These are phyloP conservation scores for Collybiopsis luxurians DNA, from an alignment of 768 basidiomycete genomes.

Conservation along the genomic window DNA sequence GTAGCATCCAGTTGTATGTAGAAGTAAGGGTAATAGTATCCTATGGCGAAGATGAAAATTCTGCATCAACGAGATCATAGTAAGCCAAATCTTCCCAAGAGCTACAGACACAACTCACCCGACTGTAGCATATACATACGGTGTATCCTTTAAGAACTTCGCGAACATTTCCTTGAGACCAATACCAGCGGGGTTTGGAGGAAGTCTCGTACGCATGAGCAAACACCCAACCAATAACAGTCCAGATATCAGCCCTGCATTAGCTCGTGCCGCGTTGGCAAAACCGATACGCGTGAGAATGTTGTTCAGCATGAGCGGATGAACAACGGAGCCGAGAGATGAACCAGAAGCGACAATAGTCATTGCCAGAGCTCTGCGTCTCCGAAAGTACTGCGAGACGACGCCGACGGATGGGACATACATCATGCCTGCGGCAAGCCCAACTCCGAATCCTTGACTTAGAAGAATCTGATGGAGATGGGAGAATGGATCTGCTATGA, in stretches of 20 bases:
- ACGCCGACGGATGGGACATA: conserved; percentile 51
- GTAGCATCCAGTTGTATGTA: conserved; percentile 34
- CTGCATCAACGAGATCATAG: too few species aligned
- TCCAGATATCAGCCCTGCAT: conserved; percentile 36
- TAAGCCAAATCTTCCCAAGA: background rate
- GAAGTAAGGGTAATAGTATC: conserved; percentile 30
- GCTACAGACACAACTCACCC: conserved; percentile 11
- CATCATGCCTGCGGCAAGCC: conserved; percentile 52
- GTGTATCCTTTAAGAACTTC: conserved; percentile 17
- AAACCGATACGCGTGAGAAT: conserved; percentile 32
- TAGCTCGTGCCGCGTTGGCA: conserved; percentile 38
- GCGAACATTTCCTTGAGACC: conserved; percentile 3
- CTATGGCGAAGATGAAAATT: conserved; percentile 15
- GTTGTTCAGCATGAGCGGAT: conserved; percentile 51
- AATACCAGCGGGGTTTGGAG: conserved; percentile 22
- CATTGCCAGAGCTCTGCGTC: conserved; percentile 48
- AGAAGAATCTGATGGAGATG: conserved; percentile 35
- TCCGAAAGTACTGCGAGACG: conserved; percentile 51
- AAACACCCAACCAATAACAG: conserved; percentile 36
- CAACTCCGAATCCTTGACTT: conserved; percentile 54
- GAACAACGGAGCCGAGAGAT: conserved; percentile 49
- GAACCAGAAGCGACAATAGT: conserved; percentile 48
- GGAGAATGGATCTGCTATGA: too few species aligned
- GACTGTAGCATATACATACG: conserved; percentile 17
- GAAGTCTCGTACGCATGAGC: conserved; percentile 35